Evolutionary conservation across 495 filamentous ascomycete species (phyloP), one percentile per base, ranked within the genome.

Genomic region (Paragyromitra xinjiangensis): DNA sequence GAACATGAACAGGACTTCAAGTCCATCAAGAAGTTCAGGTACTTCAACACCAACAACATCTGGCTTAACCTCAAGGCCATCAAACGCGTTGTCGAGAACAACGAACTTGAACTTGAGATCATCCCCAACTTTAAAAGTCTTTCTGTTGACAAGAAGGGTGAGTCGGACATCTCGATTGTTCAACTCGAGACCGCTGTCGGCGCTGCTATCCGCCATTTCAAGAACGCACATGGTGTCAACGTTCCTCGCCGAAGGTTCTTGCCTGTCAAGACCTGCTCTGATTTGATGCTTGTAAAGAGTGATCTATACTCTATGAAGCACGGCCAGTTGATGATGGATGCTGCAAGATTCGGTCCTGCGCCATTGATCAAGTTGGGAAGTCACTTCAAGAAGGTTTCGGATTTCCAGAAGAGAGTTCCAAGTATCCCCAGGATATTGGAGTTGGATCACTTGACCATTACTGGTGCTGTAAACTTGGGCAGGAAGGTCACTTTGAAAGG

Each of bases 31-130:
- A 99, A 99, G 89, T 99, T 99, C 91, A 98, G 97, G 88, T 99
- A 99, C 90, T 99, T 99, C 91, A 99, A 99, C 90, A 99, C 95
- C 86, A 99, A 99, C 92, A 99, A 99, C 89, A 97, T 99, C 87
- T 99, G 95, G 95, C 92, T 99, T 88, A 98, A 95, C 87, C 89
- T 97, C 81, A 90, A 93, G 83, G 95, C 95, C 77, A 92, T 99
- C 88, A 98, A 98, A 92, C 94, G 96, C 72, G 94, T 99, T 61
- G 96, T 99, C 1, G 94, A 99, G 88, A 92, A 97, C 87, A 93
- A 97, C 85, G 95, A 98, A 87, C 90, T 99, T 56, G 93, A 94
- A 88, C 95, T 99, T 91, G 95, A 99, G 87, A 99, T 99, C 85
- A 99, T 99, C 82, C 93, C 96, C 83, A 99, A 99, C 87, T 93